Percentiles rank a stretch among this genome's conserved stretches.
Conservation (phyloP, 495 filamentous ascomycete species). For the Lophium mytilinum region DNA sequence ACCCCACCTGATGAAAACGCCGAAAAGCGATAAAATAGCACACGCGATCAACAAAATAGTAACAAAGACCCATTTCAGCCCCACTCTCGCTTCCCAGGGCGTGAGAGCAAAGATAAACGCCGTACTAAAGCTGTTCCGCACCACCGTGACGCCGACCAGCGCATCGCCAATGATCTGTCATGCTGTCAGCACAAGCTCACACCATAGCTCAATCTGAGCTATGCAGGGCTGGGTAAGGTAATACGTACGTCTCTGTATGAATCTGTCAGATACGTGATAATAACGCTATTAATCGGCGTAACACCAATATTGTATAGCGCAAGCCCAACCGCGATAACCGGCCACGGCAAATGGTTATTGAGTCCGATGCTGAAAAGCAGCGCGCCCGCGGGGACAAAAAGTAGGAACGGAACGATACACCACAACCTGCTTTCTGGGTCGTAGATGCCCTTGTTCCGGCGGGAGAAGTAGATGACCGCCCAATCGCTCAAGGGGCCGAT, state of each 20-base stretch:
- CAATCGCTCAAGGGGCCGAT: constrained; percentile 38
- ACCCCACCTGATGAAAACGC: no score
- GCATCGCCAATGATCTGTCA: constrained; percentile 49
- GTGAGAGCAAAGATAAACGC: neutral
- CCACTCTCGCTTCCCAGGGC: neutral
- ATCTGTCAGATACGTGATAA: constrained; percentile 42
- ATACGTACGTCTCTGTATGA: neutral
- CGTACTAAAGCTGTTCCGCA: constrained; percentile 7
- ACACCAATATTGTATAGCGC: constrained; percentile 45
- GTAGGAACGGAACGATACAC: constrained; percentile 27
- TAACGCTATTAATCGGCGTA: constrained; percentile 44
- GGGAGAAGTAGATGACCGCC: constrained; percentile 34
- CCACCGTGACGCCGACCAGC: constrained; percentile 27
- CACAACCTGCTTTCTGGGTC: constrained; percentile 40
- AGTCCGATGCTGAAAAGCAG: constrained; percentile 35
- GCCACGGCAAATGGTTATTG: constrained; percentile 40
- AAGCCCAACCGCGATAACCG: constrained; percentile 47
- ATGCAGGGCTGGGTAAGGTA: no score
- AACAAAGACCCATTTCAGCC: neutral
- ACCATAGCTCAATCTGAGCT: no score
- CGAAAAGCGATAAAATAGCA: no score
- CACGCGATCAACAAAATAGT: neutral
- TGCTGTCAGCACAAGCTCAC: no score
- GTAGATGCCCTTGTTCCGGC: constrained; percentile 36
- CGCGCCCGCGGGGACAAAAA: constrained; percentile 25